A percentile compares a stretch with the other conserved stretches of the same genome.
Evolutionary conservation across 768 basidiomycete genomes (phyloP).

Genomic region (Mycena olivaceomarginata): DNA sequence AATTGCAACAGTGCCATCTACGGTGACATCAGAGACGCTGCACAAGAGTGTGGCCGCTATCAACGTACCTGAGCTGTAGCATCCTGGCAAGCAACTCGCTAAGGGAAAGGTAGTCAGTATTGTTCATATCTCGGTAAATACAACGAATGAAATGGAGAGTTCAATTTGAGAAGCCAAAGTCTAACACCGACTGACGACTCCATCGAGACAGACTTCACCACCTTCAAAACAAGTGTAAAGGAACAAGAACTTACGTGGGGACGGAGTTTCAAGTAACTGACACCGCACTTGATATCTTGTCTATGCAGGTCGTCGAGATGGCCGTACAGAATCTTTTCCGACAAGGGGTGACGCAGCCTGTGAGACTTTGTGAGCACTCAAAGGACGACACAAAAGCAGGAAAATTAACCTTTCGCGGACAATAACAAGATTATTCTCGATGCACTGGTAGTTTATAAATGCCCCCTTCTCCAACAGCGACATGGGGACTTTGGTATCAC

Average conservation of each 20-base stretch:
- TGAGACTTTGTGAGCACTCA: conserved; percentile 26
- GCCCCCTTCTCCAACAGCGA: conserved; percentile 88
- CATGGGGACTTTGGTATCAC: conserved; percentile 94
- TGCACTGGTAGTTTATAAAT: conserved; percentile 96
- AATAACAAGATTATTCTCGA: conserved; percentile 96
- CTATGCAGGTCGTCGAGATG: conserved; percentile 96
- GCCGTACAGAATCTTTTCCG: conserved; percentile 98
- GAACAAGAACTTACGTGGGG: conserved; percentile 86
- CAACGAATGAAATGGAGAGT: not conserved
- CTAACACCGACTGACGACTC: not conserved
- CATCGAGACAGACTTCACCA: not conserved
- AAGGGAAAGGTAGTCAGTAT: conserved; percentile 35
- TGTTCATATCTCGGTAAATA: not conserved
- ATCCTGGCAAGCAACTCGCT: conserved; percentile 95
- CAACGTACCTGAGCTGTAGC: conserved; percentile 86
- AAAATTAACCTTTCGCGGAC: conserved; percentile 83
- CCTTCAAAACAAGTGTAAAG: not conserved
- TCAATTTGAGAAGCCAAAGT: not conserved
- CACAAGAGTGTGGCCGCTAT: conserved; percentile 41
- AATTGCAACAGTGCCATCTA: conserved; percentile 99
- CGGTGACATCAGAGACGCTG: conserved; percentile 53
- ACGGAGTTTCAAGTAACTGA: conserved; percentile 97
- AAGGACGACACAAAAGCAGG: not conserved
- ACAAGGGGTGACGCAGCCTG: conserved; percentile 92
- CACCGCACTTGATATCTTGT: conserved; percentile 94